Base-by-base conservation (phyloP, 2,329 filamentous ascomycete genomes). In the Zopfia rhizophila region DNA sequence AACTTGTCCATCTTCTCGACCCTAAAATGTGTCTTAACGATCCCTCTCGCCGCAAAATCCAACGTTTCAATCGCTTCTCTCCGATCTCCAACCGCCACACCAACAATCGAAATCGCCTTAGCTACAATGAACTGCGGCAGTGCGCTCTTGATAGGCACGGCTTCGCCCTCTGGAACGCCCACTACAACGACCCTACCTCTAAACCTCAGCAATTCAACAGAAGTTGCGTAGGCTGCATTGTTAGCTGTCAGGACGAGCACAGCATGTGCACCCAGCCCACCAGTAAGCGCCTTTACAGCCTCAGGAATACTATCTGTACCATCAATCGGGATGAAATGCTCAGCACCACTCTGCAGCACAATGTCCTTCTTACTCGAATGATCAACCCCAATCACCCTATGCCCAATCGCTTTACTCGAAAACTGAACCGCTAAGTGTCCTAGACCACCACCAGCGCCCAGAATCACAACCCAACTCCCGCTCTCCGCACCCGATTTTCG, bases 381-480 rank as follows among this genome's bases (percentile, higher is more conserved):
- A 63, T 89, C 86, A 61, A 89, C 79, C 18, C 84, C 86, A 45
- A 88, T 84, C 24, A 87, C 82, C 31, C 85, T 78, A 52, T 84
- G 74, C 8, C 82, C 84, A 75, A 88, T 85, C 3, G 79, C 85
- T n/a, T 72, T 68, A 23, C 75, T 72, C 6, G 81, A 82, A 40
- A 87, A 79, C 57, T 88, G 83, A n/a, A 78, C 75, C 2, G 81
- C 84, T 7, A 87, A 68, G 71, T 87, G 83, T 23, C 86, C 84
- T n/a, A 87, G 72, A 3, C 85, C 84, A 48, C 84, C 83, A 31
- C 84, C 84, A 0, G 83, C 83, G 19, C 70, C 72, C 7, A 65
- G 48, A 27, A 88, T 78, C 1, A 84, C 79, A 2, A 88, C 78
- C 75, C 77, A 85, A 36, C 85, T 76, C 4, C 85, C 84, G 2